phyloP scores from a whole-genome alignment of 2,329 filamentous ascomycete species.

The Grosmannia huntii region DNA sequence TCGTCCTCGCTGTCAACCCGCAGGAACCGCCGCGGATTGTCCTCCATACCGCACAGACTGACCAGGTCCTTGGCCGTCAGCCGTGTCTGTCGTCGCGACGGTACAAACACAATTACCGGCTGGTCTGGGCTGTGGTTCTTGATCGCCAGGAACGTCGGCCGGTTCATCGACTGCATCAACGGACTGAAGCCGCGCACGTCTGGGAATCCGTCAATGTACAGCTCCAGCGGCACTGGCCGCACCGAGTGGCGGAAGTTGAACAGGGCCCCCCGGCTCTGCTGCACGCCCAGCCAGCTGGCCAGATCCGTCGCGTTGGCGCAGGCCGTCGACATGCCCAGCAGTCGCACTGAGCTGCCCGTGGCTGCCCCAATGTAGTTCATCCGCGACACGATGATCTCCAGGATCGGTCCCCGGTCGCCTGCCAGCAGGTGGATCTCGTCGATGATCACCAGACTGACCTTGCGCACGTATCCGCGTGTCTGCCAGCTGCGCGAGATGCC shows the following conservation, averaged over 20 bases:
- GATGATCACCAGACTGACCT: slow-evolving; percentile 93
- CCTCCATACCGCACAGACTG: slow-evolving; percentile 96
- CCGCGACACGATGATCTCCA: slow-evolving; percentile 85
- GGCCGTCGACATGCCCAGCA: slow-evolving; percentile 98
- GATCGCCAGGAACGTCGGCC: slow-evolving; percentile 90
- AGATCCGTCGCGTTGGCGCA: slow-evolving; percentile 92
- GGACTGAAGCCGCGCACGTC: slow-evolving; percentile 92
- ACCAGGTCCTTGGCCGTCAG: slow-evolving; percentile 93
- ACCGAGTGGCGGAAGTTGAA: slow-evolving; percentile 98
- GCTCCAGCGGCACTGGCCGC: slow-evolving; percentile 85
- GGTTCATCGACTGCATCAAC: slow-evolving; percentile 98
- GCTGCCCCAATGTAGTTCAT: slow-evolving; percentile 99
- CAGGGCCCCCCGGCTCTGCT: slow-evolving; percentile 52
- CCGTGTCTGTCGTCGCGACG: slow-evolving; percentile 86
- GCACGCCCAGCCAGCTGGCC: slow-evolving; percentile 93
- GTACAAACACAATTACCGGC: slow-evolving; percentile 96
- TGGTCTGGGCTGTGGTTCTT: slow-evolving; percentile 94
- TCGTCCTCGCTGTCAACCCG: slow-evolving; percentile 83
- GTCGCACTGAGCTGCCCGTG: slow-evolving; percentile 73
- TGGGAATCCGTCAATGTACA: slow-evolving; percentile 95
- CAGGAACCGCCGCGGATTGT: slow-evolving; percentile 87
- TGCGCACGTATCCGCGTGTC: slow-evolving; percentile 86
- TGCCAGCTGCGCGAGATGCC: slow-evolving; percentile 99
- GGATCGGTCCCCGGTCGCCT: slow-evolving; percentile 88
- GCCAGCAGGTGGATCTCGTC: slow-evolving; percentile 98